Evolutionary conservation across 2,329 filamentous ascomycete genomes (phyloP).

Genomic region (Macrophomina phaseolina): DNA sequence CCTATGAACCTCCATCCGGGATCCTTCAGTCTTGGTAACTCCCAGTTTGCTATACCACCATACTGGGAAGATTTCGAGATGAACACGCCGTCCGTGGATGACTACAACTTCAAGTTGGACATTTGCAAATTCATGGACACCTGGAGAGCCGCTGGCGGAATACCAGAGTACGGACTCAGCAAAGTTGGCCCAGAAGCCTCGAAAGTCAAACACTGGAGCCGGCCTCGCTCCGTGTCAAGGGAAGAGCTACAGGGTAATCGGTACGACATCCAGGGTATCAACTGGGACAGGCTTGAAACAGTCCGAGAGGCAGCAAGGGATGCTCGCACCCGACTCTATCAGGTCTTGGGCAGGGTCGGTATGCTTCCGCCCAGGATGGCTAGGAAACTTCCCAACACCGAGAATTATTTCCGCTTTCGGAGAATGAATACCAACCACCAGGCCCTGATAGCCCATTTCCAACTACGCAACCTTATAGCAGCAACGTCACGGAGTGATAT

Average conservation of each 20-base stretch:
- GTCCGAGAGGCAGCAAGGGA: constrained; percentile 31
- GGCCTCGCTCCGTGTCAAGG: constrained; percentile 37
- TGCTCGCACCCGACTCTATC: constrained; percentile 17
- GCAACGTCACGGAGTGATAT: constrained; percentile 61
- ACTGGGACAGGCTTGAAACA: constrained; percentile 42
- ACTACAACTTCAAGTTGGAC: constrained; percentile 26
- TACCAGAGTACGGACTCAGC: constrained; percentile 9
- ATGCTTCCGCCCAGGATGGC: neutral
- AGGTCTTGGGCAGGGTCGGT: neutral
- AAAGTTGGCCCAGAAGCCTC: constrained; percentile 19
- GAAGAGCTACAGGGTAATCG: constrained; percentile 42
- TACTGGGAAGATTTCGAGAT: constrained; percentile 25
- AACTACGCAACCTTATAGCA: constrained; percentile 64
- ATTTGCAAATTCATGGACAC: constrained; percentile 30
- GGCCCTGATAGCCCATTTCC: constrained; percentile 62
- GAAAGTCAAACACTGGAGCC: constrained; percentile 27
- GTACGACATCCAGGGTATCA: constrained; percentile 47
- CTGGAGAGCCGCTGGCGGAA: constrained; percentile 15
- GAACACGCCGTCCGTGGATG: constrained; percentile 26
- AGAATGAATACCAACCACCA: constrained; percentile 57
- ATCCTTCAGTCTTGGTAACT: constrained; percentile 22
- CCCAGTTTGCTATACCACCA: constrained; percentile 9
- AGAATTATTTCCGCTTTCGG: constrained; percentile 55
- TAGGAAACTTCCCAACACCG: constrained; percentile 43
- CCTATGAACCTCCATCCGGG: constrained; percentile 11